These are phyloP conservation scores for Pythium monospermum DNA, from an alignment of 352 stramenopile genomes.

Conservation along the genomic window DNA sequence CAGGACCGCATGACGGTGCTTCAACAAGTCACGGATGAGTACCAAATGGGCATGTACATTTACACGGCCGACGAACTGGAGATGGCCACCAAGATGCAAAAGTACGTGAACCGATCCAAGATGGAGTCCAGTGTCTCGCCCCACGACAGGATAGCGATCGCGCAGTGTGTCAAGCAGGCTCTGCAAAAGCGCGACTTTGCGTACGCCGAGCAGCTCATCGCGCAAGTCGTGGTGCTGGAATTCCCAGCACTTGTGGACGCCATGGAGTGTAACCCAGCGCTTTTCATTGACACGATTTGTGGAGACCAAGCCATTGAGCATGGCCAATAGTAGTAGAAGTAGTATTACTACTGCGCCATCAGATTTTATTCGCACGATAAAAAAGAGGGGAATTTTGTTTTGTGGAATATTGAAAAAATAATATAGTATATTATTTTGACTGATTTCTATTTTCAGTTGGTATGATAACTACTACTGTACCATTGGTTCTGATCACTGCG, in stretches of 20 bases:
- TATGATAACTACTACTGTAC: too few relatives aligned
- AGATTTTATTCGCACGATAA: too few relatives aligned
- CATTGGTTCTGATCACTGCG: too few relatives aligned
- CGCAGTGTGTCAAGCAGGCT: constrained; percentile 7
- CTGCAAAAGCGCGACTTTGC: constrained; percentile 21
- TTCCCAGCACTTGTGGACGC: constrained; percentile 70
- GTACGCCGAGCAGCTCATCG: constrained; percentile 52
- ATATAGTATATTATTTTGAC: too few relatives aligned
- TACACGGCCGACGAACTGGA: constrained; percentile 75
- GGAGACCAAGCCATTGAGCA: constrained; percentile 13
- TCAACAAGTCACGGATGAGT: constrained; percentile 54
- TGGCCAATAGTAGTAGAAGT: too few relatives aligned
- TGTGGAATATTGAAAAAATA: too few relatives aligned
- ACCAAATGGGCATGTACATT: constrained; percentile 58
- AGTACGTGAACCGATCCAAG: constrained; percentile 35
- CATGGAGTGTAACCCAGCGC: constrained; percentile 73
- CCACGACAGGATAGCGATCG: constrained; percentile 16
- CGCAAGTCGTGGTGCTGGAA: constrained; percentile 52
- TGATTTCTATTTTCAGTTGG: too few relatives aligned
- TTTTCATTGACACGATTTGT: constrained; percentile 67
- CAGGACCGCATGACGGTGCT: constrained; percentile 55
- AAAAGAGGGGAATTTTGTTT: too few relatives aligned
- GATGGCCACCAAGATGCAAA: constrained; percentile 48
- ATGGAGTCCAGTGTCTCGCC: constrained; percentile 5
- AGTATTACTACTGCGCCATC: background rate